A percentile compares a stretch with the other conserved stretches of the same genome.
phyloP scores from a whole-genome alignment of 2,329 filamentous ascomycete genomes.

The Pleoardoris graminearum region DNA sequence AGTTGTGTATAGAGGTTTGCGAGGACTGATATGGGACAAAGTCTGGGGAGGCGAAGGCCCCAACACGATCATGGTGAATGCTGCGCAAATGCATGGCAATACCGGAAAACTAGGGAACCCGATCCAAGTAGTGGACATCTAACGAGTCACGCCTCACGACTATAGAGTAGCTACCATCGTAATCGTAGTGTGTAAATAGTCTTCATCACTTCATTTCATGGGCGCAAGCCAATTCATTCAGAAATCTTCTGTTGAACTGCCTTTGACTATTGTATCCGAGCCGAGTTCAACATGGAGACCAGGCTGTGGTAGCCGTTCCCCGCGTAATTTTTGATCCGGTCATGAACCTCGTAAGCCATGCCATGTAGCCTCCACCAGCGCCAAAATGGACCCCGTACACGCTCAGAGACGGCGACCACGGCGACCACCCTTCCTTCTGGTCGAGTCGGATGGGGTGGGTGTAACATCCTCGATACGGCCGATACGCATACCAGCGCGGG shows the following conservation, averaged over 20 bases:
- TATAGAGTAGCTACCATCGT: conserved; percentile 21
- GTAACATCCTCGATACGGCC: conserved; percentile 99
- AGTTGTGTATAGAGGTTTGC: conserved; percentile 57
- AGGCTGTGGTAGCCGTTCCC: conserved; percentile 44
- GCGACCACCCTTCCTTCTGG: conserved; percentile 99
- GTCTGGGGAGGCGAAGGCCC: conserved; percentile 59
- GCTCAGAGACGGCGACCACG: conserved; percentile 99
- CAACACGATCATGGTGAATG: conserved; percentile 63
- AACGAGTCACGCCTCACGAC: conserved; percentile 27
- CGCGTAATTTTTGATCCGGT: conserved; percentile 44
- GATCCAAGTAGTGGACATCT: conserved; percentile 49
- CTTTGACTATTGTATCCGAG: conserved; percentile 35
- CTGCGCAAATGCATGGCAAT: conserved; percentile 57
- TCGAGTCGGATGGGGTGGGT: conserved; percentile 98
- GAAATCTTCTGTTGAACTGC: conserved; percentile 46
- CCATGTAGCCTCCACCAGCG: conserved; percentile 36
- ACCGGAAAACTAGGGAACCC: conserved; percentile 54
- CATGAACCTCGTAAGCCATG: conserved; percentile 42
- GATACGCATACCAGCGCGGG: conserved; percentile 99
- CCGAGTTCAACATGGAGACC: conserved; percentile 48
- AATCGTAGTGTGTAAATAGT: conserved; percentile 36
- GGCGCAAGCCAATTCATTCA: conserved; percentile 27
- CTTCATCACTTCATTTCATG: conserved; percentile 33
- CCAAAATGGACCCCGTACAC: conserved; percentile 48
- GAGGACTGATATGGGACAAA: conserved; percentile 62